These are phyloP conservation scores for Rosa rugosa DNA, from an alignment of 306 rosid genomes.

Conservation along the genomic window DNA sequence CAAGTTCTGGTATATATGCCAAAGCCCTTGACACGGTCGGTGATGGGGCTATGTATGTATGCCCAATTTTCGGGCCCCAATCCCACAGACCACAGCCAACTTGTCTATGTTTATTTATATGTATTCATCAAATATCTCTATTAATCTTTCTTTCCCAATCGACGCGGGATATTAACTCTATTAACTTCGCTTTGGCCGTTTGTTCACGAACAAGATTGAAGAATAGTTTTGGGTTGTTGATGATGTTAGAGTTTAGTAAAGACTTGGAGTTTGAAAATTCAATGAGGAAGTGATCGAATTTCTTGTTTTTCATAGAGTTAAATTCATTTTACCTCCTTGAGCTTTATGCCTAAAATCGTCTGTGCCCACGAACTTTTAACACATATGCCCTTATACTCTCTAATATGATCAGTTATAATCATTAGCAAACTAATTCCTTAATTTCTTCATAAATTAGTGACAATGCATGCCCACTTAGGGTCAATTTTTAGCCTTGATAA, in stretches of 20 bases:
- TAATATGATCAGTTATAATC: too few species aligned
- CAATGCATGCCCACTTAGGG: too few species aligned
- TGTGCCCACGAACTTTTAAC: too few species aligned
- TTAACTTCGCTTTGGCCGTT: background rate
- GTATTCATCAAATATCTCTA: constrained; percentile 12
- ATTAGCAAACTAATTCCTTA: too few species aligned
- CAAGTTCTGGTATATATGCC: background rate
- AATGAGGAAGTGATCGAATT: too few species aligned
- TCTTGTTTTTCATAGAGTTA: too few species aligned
- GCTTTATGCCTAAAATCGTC: too few species aligned
- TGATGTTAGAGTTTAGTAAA: background rate
- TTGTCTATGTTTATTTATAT: background rate
- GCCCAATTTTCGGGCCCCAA: constrained; percentile 10
- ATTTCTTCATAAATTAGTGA: too few species aligned
- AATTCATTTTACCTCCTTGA: too few species aligned
- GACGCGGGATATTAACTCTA: background rate
- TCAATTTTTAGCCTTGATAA: too few species aligned
- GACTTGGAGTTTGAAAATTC: too few species aligned
- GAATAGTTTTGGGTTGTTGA: background rate
- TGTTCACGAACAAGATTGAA: background rate
- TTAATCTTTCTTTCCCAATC: background rate
- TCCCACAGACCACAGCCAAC: constrained; percentile 5
- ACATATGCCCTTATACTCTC: too few species aligned
- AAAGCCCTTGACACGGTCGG: constrained; percentile 38
- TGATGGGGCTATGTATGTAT: constrained; percentile 15